Percentiles rank a stretch among this genome's conserved stretches.
Evolutionary conservation across 805 yeast species (phyloP).

Genomic region (Kregervanrija delftensis): DNA sequence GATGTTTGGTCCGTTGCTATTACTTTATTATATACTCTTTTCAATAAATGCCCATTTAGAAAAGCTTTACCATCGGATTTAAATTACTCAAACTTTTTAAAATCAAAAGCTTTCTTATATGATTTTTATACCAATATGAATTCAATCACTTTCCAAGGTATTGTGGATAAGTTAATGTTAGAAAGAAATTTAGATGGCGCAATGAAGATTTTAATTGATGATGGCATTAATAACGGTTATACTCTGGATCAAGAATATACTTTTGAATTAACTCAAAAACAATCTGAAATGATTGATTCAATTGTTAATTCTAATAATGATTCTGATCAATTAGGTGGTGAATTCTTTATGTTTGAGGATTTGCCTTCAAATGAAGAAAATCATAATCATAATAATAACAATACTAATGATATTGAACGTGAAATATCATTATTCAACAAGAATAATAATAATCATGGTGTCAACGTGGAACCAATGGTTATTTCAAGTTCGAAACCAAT

Average conservation of each 20-base stretch:
- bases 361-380: neutral
- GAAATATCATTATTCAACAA: slow-evolving; percentile 9
- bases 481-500: neutral
- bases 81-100: slow-evolving; percentile 37
- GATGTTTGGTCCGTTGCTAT: slow-evolving; percentile 53
- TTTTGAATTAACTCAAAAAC: slow-evolving; percentile 16
- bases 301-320: slow-evolving; percentile 8
- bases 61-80: slow-evolving; percentile 32
- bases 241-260: slow-evolving; percentile 40
- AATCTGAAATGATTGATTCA: slow-evolving; percentile 8
- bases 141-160: slow-evolving; percentile 33
- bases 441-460: neutral
- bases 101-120: slow-evolving; percentile 35
- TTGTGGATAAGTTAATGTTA: slow-evolving; percentile 33
- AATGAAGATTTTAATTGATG: slow-evolving; percentile 20
- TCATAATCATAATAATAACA: neutral
- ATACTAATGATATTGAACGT: slow-evolving; percentile 1
- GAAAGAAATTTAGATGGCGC: slow-evolving; percentile 35
- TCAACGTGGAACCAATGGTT: too few relatives aligned
- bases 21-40: slow-evolving; percentile 41
- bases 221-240: slow-evolving; percentile 31
- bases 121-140: slow-evolving; percentile 45
- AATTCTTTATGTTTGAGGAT: slow-evolving; percentile 28
- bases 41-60: slow-evolving; percentile 48
- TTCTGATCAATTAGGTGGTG: slow-evolving; percentile 19